phyloP scores from a whole-genome alignment of 148 eudicot genomes.

The Rhododendron ovatum region DNA sequence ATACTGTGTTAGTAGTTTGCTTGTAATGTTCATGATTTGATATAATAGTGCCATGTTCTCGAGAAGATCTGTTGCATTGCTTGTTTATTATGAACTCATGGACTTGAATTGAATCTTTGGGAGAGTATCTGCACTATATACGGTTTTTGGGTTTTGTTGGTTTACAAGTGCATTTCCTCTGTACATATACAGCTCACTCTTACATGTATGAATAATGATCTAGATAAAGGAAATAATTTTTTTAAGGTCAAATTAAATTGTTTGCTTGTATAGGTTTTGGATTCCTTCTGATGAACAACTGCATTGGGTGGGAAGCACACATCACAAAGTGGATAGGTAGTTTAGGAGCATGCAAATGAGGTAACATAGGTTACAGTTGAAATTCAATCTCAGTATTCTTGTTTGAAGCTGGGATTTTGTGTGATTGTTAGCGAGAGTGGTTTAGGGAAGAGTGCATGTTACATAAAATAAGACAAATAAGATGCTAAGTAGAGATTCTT shows the following conservation, averaged over 20 bases:
- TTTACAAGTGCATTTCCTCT: too few species aligned
- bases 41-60: background rate
- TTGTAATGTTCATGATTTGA: background rate
- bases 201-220: too few species aligned
- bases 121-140: background rate
- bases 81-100: background rate
- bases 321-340: background rate
- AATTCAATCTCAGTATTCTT: background rate
- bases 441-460: background rate
- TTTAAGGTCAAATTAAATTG: too few species aligned
- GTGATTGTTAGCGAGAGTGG: background rate
- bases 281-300: too few species aligned
- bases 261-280: too few species aligned
- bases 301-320: too few species aligned
- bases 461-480: background rate
- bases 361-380: background rate
- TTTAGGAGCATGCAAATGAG: background rate
- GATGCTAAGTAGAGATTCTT: background rate
- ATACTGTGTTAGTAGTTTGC: background rate
- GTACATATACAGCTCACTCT: too few species aligned
- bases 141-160: too few species aligned
- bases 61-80: background rate
- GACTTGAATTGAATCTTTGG: background rate
- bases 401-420: background rate
- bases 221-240: too few species aligned